Evolutionary conservation across 1,139 yeast species (phyloP), one percentile per base, ranked within the genome.

Genomic region (Geotrichum fermentans): DNA sequence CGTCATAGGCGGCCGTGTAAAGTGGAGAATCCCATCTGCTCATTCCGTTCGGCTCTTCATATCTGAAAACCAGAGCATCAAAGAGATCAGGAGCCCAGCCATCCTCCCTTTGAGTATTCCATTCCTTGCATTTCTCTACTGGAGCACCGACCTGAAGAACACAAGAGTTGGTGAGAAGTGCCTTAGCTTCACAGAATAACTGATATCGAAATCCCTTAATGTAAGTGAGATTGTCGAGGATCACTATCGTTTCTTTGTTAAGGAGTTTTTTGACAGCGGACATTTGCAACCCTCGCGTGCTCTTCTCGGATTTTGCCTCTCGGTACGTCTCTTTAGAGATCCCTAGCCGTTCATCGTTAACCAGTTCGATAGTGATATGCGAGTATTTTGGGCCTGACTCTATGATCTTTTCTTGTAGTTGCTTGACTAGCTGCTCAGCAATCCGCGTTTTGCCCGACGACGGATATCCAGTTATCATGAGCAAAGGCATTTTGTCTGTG

Each of bases 151-250:
- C 82, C 55, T 90, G 92, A 1, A 90, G 70, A 40, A 90, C 85
- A 62, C 95, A 85, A 56, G 87, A 85, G 1, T 94, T 83, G 0
- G 97, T 89, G 16, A 80, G 75, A 26, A 81, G 72, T 1, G 90
- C 85, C 61, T 90, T 90, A 35, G 96, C 92, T 64, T 92, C 98
- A 66, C 97, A 89, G 65, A 80, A 89, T 50, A 92, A 72, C 66
- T 92, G 99, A 66, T 94, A 92, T 53, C 98, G 73, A 63, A 89
- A 89, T 0, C 99, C 99, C 63, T 92, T 94, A 61, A 94, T 94
- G 63, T 94, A 94, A 21, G 89, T 83, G 62, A 89, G 71, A 1
- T 94, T 78, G 66, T 92, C 98, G 50, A 92, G 73, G 18, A 92
- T 80, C 1, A 92, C 97, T 41, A 92, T 75, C 28, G 78, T 82